Conservation (phyloP, 2,329 filamentous ascomycete species). For the Aspergillus ochraceus region DNA sequence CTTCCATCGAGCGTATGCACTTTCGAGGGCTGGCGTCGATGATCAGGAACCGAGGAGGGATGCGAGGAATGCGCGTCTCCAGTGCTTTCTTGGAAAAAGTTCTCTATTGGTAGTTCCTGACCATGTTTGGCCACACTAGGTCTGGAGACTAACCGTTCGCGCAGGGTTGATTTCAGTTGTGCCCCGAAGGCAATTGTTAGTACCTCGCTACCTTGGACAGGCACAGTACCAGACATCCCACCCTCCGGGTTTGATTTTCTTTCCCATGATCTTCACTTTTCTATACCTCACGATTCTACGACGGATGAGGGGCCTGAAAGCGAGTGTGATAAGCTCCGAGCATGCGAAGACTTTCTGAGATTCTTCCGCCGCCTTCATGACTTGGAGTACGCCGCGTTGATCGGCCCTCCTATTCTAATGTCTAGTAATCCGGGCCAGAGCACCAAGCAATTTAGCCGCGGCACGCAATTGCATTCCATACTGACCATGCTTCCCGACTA, state of each 20-base stretch:
- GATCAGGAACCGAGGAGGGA: conserved; percentile 30
- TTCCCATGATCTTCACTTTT: conserved; percentile 21
- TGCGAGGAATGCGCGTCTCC: conserved; percentile 27
- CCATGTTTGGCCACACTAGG: not conserved
- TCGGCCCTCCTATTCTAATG: conserved; percentile 11
- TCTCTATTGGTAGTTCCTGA: conserved; percentile 29
- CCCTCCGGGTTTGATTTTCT: conserved; percentile 26
- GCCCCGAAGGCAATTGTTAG: conserved; percentile 31
- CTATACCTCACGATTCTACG: conserved; percentile 11
- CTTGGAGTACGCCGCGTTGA: conserved; percentile 22
- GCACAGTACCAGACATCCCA: conserved; percentile 21
- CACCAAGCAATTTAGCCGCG: conserved; percentile 20
- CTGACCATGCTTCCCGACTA: conserved; percentile 32
- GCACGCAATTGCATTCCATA: conserved; percentile 27
- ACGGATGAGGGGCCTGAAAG: conserved; percentile 18
- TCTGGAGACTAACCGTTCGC: conserved; percentile 1
- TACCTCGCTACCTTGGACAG: conserved; percentile 32
- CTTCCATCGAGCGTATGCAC: conserved; percentile 31
- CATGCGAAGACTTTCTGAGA: conserved; percentile 32
- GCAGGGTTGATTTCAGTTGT: conserved; percentile 34
- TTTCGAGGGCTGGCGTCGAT: conserved; percentile 29
- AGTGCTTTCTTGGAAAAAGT: conserved; percentile 32
- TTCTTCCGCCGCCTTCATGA: conserved; percentile 30
- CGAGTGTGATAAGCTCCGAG: conserved; percentile 21
- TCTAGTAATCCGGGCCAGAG: conserved; percentile 5